Evolutionary conservation across 768 basidiomycete genomes (phyloP).

Genomic region (Boletus pseudo-olivaceus): DNA sequence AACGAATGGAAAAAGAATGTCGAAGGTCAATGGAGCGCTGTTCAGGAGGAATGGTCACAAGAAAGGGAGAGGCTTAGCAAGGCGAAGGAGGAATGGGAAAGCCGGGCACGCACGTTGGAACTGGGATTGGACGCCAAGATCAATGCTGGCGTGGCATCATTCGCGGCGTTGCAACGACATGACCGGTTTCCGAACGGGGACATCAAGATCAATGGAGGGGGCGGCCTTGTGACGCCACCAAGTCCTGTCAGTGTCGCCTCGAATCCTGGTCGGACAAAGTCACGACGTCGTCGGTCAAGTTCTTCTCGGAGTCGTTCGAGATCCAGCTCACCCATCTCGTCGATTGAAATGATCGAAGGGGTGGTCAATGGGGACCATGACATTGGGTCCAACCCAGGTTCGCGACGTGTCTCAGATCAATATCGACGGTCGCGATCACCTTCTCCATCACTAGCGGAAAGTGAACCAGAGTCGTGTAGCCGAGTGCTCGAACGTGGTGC

Average conservation of each 20-base stretch:
- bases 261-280: constrained; percentile 46
- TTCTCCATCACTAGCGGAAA: constrained; percentile 30
- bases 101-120: constrained; percentile 50
- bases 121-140: constrained; percentile 47
- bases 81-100: constrained; percentile 83
- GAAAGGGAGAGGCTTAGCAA: constrained; percentile 73
- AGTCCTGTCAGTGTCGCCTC: constrained; percentile 70
- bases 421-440: constrained; percentile 27
- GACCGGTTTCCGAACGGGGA: constrained; percentile 35
- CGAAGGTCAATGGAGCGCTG: constrained; percentile 73
- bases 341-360: constrained; percentile 34
- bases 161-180: constrained; percentile 35
- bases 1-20: constrained; percentile 74
- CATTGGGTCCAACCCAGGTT: constrained; percentile 16
- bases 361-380: constrained; percentile 17
- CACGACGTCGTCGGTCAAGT: constrained; percentile 44
- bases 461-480: constrained; percentile 27
- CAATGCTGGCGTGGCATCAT: constrained; percentile 29
- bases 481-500: constrained; percentile 14
- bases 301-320: constrained; percentile 38
- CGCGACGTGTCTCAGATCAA: constrained; percentile 24
- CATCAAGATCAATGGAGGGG: constrained; percentile 29
- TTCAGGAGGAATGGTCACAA: constrained; percentile 78
- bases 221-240: constrained; percentile 70
- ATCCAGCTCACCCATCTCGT: constrained; percentile 33